Evolutionary conservation across 352 stramenopile species (phyloP).

Genomic region (Pythium aristosporum): DNA sequence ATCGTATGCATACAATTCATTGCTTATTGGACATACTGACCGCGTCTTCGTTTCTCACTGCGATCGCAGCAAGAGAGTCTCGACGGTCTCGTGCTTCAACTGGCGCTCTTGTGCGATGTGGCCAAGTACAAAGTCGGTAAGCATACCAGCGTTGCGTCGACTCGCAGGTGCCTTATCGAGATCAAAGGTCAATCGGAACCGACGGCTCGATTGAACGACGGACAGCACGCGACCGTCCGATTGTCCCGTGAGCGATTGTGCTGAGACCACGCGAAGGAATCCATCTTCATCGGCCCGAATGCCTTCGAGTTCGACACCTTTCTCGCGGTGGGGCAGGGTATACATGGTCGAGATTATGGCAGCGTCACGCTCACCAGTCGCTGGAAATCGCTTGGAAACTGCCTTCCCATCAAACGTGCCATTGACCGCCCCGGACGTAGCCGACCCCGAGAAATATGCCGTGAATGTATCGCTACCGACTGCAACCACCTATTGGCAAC

Average conservation of each 20-base stretch:
- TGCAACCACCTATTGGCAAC: background rate
- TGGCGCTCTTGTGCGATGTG: constrained; percentile 13
- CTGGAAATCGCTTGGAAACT: constrained; percentile 4
- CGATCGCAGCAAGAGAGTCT: constrained; percentile 11
- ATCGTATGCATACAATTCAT: too few species aligned
- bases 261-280: constrained; percentile 9
- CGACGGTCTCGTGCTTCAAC: constrained; percentile 22
- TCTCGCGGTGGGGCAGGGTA: background rate
- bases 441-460: constrained; percentile 1
- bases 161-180: background rate
- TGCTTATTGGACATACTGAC: too few species aligned
- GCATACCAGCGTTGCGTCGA: constrained; percentile 11
- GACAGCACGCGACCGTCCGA: background rate
- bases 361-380: background rate
- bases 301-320: background rate
- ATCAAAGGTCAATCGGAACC: constrained; percentile 14
- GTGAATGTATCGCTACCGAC: constrained; percentile 4
- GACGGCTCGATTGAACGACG: constrained; percentile 9
- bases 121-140: constrained; percentile 18
- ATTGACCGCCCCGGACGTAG: constrained; percentile 4
- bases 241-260: background rate
- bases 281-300: constrained; percentile 4
- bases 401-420: constrained; percentile 11
- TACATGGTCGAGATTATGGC: constrained; percentile 15
- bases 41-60: too few species aligned